Evolutionary conservation across 2,329 filamentous ascomycete genomes (phyloP), one percentile per base, ranked within the genome.

Genomic region (Pestalotiopsis sp.): DNA sequence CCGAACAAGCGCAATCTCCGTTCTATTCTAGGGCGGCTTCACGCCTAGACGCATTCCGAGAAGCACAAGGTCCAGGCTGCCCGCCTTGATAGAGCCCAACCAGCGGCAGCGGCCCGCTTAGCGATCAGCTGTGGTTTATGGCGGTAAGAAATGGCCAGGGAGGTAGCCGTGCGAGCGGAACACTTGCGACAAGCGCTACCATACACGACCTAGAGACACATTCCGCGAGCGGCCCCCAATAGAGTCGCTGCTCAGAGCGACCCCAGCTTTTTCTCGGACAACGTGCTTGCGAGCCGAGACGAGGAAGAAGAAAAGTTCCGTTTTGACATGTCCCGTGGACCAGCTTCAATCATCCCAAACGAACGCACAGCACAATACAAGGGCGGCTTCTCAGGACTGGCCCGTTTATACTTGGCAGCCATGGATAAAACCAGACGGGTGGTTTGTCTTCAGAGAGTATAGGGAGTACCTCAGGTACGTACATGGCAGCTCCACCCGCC

Each of bases 121-220:
- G 67, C 69, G 70, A 70, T 71, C 71, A 71, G 68, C 30, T 35
- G 30, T 35, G 30, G 24, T 30, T 39, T 55, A 58, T 62, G 65
- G 65, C 57, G 65, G 39, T 63, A 63, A 62, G 64, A 35, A n/a
- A 35, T n/a, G 62, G 22, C 17, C 35, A 67, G 69, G 66, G 68
- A 70, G 66, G 68, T 70, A 66, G 69, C 71, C 70, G 70, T 69
- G 70, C 71, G 75, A 75, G 75, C 75, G 73, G 73, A 73, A 72
- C 72, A 68, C 68, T 38, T n/a, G 24, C 30, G 24, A 35, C 30
- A 26, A 61, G 58, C 58, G 24, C 30, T 52, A 35, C 58, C 26
- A n/a, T 17, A 30, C 58, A 58, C 40, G 55, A 26, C 14, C 14
- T n/a, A 14, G 9, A 60, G 22, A 35, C 35, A 39, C 68, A 69